Conservation (phyloP, 768 basidiomycete species). For the Cyclocybe cylindracea region DNA sequence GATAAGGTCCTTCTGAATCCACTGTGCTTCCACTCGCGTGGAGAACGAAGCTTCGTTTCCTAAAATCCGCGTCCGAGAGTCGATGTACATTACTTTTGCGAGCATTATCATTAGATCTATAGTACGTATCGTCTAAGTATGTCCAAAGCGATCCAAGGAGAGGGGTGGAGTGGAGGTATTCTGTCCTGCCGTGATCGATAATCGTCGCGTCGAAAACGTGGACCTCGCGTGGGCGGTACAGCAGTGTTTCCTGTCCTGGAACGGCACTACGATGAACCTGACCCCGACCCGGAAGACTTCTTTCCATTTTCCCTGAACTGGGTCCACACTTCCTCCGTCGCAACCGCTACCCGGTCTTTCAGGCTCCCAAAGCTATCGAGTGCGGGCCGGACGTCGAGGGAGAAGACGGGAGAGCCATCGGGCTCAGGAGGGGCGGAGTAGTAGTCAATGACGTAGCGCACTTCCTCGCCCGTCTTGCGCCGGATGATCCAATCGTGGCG, state of each 20-base stretch:
- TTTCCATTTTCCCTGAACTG: conserved; percentile 37
- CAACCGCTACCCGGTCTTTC: conserved; percentile 68
- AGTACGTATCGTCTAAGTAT: conserved; percentile 16
- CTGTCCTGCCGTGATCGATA: neutral
- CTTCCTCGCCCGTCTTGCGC: conserved; percentile 74
- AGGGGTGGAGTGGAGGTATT: neutral
- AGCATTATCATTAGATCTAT: conserved; percentile 2
- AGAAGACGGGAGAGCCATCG: conserved; percentile 94
- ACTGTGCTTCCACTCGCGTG: too few species aligned
- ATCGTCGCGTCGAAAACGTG: neutral
- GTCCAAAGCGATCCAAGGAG: neutral
- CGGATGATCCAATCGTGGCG: conserved; percentile 97
- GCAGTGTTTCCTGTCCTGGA: too few species aligned
- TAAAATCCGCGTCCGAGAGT: too few species aligned
- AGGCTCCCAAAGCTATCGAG: conserved; percentile 82
- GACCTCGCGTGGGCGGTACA: neutral
- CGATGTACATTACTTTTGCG: neutral
- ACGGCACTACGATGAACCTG: too few species aligned
- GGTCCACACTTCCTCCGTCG: conserved; percentile 71
- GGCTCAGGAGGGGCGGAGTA: conserved; percentile 89
- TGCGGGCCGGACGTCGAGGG: conserved; percentile 93
- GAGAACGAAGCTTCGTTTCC: too few species aligned
- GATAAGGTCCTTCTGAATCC: too few species aligned
- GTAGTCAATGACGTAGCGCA: conserved; percentile 98
- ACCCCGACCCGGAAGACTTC: conserved; percentile 12